Evolutionary conservation across 306 rosid species (phyloP).

Genomic region (Cucumis sativus): DNA sequence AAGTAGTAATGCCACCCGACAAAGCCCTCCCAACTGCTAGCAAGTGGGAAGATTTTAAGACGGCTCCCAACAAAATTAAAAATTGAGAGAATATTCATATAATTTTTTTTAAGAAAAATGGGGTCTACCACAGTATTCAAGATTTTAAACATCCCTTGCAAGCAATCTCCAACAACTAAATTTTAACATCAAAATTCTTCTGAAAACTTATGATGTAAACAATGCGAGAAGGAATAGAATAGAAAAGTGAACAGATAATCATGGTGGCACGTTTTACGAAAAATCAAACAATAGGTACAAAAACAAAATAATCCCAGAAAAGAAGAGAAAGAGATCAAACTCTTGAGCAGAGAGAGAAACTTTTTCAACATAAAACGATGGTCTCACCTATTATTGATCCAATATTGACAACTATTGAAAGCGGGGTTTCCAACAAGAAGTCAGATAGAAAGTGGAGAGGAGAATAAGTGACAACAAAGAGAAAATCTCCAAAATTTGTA

Average conservation of each 20-base stretch:
- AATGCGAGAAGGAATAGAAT: neutral
- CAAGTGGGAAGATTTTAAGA: neutral
- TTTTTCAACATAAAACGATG: neutral
- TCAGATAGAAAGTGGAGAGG: conserved; percentile 5
- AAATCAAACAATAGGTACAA: neutral
- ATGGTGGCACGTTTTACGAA: neutral
- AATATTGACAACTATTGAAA: conserved; percentile 11
- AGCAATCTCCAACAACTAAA: neutral
- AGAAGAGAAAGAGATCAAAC: conserved; percentile 4
- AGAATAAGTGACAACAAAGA: conserved; percentile 13
- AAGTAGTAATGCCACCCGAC: neutral
- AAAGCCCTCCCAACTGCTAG: neutral
- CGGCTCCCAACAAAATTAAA: conserved; percentile 8
- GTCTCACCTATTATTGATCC: conserved; percentile 18
- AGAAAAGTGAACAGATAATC: neutral
- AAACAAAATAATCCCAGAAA: neutral
- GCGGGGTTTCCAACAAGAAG: neutral
- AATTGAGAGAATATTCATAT: neutral
- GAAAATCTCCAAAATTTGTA: conserved; percentile 39
- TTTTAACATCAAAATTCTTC: neutral
- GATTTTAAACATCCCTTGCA: neutral
- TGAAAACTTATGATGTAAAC: neutral
- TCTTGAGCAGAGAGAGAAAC: conserved; percentile 9
- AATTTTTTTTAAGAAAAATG: neutral
- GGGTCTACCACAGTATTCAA: conserved; percentile 3